Conservation (phyloP, 768 basidiomycete species). For the Lactifluus hygrophoroides region DNA sequence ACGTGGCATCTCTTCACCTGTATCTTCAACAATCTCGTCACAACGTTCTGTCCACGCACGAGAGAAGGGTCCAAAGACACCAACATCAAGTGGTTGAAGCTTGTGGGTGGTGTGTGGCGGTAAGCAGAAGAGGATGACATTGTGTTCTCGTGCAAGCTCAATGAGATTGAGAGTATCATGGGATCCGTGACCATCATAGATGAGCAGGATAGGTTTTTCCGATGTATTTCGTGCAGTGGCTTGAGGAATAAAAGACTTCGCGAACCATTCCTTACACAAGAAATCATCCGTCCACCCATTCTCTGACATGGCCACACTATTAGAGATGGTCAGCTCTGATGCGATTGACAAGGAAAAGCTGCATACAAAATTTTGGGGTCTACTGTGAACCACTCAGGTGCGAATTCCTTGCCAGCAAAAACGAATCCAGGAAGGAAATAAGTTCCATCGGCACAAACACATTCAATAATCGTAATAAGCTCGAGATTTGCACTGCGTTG, state of each 20-base stretch:
- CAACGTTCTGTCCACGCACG: no score
- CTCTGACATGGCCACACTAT: background rate
- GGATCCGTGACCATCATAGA: conserved; percentile 3
- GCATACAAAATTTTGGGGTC: background rate
- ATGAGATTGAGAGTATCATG: background rate
- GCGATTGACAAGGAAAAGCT: no score
- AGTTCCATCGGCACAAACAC: background rate
- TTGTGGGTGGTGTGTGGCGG: background rate
- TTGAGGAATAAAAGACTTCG: background rate
- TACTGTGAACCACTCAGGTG: background rate
- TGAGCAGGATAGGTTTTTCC: background rate
- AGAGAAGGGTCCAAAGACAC: background rate
- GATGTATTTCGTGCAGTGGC: background rate
- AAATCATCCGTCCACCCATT: conserved; percentile 7
- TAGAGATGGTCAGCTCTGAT: no score
- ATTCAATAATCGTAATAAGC: conserved; percentile 1
- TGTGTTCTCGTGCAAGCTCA: no score
- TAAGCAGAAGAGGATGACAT: background rate
- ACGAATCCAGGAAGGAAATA: background rate
- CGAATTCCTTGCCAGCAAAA: background rate
- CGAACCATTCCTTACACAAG: background rate
- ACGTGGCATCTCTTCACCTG: background rate
- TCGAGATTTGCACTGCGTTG: background rate
- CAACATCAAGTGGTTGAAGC: conserved; percentile 5
- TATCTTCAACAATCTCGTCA: background rate